phyloP scores from a whole-genome alignment of 371 early-diverging fungal genomes.

The Lichtheimia hyalospora region DNA sequence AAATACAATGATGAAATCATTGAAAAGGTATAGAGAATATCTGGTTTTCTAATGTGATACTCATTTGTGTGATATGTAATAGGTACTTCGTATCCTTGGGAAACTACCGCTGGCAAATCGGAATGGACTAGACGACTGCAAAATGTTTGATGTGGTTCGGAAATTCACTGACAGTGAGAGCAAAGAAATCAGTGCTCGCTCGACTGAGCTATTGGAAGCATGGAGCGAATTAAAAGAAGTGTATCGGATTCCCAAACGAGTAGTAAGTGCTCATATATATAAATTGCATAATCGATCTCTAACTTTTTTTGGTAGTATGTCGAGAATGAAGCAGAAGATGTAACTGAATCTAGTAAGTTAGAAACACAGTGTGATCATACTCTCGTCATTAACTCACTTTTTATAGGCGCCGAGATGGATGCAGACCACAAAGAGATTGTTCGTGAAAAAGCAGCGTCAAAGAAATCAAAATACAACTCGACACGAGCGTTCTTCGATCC shows the following conservation, averaged over 20 bases:
- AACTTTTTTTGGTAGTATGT: background rate
- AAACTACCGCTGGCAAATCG: conserved; percentile 64
- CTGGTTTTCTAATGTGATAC: conserved; percentile 32
- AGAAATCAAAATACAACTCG: conserved; percentile 8
- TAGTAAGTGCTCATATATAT: conserved; percentile 8
- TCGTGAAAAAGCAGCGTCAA: background rate
- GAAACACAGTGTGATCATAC: background rate
- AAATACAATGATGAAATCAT: conserved; percentile 40
- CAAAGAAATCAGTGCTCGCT: conserved; percentile 32
- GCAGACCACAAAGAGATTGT: background rate
- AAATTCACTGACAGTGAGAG: conserved; percentile 41
- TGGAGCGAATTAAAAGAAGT: conserved; percentile 60
- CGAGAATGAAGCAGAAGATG: background rate
- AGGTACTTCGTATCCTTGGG: conserved; percentile 46
- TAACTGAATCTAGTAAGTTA: background rate
- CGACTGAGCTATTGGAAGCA: conserved; percentile 35
- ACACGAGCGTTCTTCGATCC: conserved; percentile 41
- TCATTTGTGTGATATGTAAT: conserved; percentile 5
- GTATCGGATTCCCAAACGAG: conserved; percentile 64
- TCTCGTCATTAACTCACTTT: background rate
- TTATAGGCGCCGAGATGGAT: background rate
- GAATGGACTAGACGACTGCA: conserved; percentile 71
- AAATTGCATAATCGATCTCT: background rate
- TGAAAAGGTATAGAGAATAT: conserved; percentile 7
- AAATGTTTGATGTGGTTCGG: conserved; percentile 55